Evolutionary conservation across 306 rosid genomes (phyloP), one percentile per base, ranked within the genome.

Genomic region (Vigna trinervia): DNA sequence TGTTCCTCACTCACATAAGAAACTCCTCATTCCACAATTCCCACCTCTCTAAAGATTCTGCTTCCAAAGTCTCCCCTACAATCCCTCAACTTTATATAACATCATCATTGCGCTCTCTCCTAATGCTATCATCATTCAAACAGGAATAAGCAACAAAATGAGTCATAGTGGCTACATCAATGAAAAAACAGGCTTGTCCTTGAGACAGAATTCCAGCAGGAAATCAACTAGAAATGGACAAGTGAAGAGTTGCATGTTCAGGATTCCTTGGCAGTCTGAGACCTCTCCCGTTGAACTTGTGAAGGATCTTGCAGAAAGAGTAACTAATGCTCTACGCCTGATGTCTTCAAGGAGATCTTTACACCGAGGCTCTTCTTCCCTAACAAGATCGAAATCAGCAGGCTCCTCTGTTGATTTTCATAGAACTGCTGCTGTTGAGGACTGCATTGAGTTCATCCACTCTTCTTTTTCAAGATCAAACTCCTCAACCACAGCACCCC

Each of bases 401-500:
- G 93, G 84, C 7, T 67, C 83, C 15, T 75, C 87, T 46, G 65
- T 69, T 69, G 86, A 67, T 85, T 93, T 90, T 53, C 86, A 85
- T 22, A 86, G 91, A 71, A 84, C 88, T 62, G 93, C 91, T 78
- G 96, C 94, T 46, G 88, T 93, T 32, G 96, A 90, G 75, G 96
- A 93, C 61, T 93, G 98, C 86, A 93, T 93, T 64, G 92, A 90
- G 85, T 90, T 90, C 84, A 86, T 93, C 82, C 91, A 93, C 82
- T 85, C 96, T 73, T 90, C 93, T 7, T 84, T 85, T 69, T 87
- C 96, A 14, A 81, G 91, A 79, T 85, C 92, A 58, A 86, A 86
- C 82, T 87, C 93, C 20, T 79, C 79, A 2, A 67, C 91, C 15
- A 26, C 78, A 52, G 75, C 69, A 41, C 75, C 84, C 9, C 64